Evolutionary conservation across 2,329 filamentous ascomycete species (phyloP).

Genomic region (Cladophialophora bantiana): DNA sequence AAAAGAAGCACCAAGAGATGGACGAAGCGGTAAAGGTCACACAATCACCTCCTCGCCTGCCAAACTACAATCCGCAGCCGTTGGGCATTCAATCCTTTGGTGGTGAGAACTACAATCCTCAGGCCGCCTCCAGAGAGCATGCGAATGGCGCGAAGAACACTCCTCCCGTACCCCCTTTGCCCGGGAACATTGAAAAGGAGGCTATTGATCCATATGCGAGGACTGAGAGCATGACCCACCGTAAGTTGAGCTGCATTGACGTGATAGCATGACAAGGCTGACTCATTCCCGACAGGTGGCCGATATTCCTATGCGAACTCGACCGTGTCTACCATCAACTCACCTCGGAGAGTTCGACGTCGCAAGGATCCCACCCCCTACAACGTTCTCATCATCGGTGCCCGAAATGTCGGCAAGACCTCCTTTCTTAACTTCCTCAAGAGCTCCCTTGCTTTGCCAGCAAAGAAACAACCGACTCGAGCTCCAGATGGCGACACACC

Average conservation of each 20-base stretch:
- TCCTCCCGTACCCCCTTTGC: conserved; percentile 39
- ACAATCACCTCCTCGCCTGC: conserved; percentile 37
- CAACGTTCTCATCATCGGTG: conserved; percentile 92
- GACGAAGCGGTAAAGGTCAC: conserved; percentile 32
- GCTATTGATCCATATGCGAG: conserved; percentile 75
- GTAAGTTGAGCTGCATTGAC: conserved; percentile 47
- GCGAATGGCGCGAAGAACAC: conserved; percentile 28
- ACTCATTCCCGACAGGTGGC: conserved; percentile 53
- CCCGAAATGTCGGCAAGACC: conserved; percentile 88
- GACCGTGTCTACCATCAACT: conserved; percentile 89
- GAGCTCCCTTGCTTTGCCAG: conserved; percentile 80
- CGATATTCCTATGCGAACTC: conserved; percentile 96
- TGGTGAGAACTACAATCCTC: conserved; percentile 38
- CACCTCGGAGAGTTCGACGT: conserved; percentile 86
- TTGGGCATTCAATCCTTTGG: conserved; percentile 39
- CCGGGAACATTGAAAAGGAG: conserved; percentile 31
- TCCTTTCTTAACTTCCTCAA: conserved; percentile 97
- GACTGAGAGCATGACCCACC: conserved; percentile 94
- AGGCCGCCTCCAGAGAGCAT: conserved; percentile 23
- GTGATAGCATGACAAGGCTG: conserved; percentile 8
- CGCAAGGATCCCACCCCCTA: conserved; percentile 97
- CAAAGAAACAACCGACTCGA: conserved; percentile 71
- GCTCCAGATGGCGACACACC: conserved; percentile 65
- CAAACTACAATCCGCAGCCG: conserved; percentile 35
- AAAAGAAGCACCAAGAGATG: conserved; percentile 37